Evolutionary conservation across 495 filamentous ascomycete genomes (phyloP).

Genomic region (Talaromyces thailandensis): DNA sequence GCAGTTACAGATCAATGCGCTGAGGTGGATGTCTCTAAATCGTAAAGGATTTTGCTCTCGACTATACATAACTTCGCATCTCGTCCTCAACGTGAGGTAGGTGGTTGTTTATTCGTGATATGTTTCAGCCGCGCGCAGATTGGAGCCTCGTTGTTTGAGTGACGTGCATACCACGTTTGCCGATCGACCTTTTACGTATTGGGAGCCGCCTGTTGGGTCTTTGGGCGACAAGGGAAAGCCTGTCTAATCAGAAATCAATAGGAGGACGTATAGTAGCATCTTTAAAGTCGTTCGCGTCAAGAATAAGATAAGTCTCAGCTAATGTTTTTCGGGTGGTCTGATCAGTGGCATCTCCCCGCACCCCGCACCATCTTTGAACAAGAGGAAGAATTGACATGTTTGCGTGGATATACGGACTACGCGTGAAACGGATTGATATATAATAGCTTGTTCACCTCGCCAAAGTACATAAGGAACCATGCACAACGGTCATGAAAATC

Average conservation of each 20-base stretch:
- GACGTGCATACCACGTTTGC: neutral
- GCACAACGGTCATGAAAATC: neutral
- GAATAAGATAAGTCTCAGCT: neutral
- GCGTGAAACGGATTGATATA: neutral
- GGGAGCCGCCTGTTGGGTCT: neutral
- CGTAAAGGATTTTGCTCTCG: too few species aligned
- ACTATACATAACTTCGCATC: neutral
- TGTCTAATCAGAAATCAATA: neutral
- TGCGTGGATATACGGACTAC: neutral
- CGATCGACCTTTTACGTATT: neutral
- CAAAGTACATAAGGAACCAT: neutral
- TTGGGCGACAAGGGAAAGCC: neutral
- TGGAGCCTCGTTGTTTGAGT: neutral
- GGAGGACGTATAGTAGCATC: neutral
- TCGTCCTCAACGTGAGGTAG: neutral
- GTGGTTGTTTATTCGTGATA: neutral
- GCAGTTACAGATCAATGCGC: neutral
- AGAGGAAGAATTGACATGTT: neutral
- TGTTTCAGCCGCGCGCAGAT: neutral
- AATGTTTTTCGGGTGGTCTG: neutral
- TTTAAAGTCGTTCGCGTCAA: neutral
- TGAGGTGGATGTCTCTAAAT: too few species aligned
- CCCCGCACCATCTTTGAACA: neutral
- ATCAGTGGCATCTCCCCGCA: neutral
- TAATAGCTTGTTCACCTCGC: neutral